Base-by-base conservation (phyloP, 495 filamentous ascomycete genomes). In the Astrocystis sublimbata region DNA sequence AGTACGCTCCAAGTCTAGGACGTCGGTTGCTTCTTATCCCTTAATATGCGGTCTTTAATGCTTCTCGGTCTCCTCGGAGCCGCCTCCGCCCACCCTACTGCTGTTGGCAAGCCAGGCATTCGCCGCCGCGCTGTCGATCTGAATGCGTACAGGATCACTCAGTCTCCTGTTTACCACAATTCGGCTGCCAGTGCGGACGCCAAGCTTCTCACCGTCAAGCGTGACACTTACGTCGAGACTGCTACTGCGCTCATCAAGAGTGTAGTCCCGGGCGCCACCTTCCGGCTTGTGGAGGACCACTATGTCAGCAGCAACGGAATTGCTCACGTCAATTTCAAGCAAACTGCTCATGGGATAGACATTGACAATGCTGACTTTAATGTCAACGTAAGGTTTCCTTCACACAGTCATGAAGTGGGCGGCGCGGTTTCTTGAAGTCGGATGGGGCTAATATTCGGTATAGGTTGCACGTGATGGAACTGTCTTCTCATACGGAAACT, bases 311-410 rank as follows among this genome's bases (percentile, higher is more conserved):
- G 68, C 53, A 80, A 82, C 42, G 82, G 82, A 3, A 72, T 83
- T 58, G 74, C 75, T 4, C 82, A 84, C 61, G 76, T 83, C 60
- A 73, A 81, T 65, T 83, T 83, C 71, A 81, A 79, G 61, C 82
- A 84, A 70, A 83, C 80, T 0, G 73, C 71, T 15, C 76, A 83
- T 53, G 81, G 75, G 2, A 55, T 84, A 19, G 81, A 83, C 36
- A 80, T 84, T 58, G 80, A 82, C 67, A 84, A 84, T 69, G 80
- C 80, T 2, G 79, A 83, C 63, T 81, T 82, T 63, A 83, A 85
- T 24, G 81, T 84, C 60, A 85, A 85, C 57, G 78, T 85, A 56
- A 68, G 79, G 60, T 8, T 8, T 9, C 21, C 5, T 15, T 38
- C 10, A 21, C 24, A 1, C 24, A 8, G 35, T n/a, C 15, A 17